Evolutionary conservation across 345 rosid species (phyloP), one percentile per base, ranked within the genome.

Genomic region (Citrus cavaleriei): DNA sequence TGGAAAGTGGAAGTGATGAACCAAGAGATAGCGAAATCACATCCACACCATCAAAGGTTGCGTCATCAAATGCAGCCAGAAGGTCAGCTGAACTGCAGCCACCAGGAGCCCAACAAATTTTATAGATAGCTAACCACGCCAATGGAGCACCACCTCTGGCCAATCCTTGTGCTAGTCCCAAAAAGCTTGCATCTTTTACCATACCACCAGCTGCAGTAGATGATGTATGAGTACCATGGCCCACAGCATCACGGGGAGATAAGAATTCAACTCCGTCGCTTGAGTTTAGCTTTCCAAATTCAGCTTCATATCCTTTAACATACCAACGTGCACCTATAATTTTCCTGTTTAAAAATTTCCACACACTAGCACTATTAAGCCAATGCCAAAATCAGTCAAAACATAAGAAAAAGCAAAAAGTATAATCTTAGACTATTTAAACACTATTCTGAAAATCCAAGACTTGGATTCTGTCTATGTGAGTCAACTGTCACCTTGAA

Each of bases 241-340:
- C 87, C 2, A 34, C 54, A 21, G 75, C 80, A 78, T 87, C 89
- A 3, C 88, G 81, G 18, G 86, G 79, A n/a, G 86, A 86, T 62
- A 80, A 76, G 78, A 82, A 87, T 76, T 89, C 92, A 21, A 74
- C 57, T 73, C 74, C 57, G 1, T 57, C n/a, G 0, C 69, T 58
- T 6, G 55, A 22, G 70, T 72, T 73, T 42, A 77, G 32, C 32
- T 70, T 79, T 68, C 89, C 87, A 22, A 85, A 85, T 78, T 85
- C 88, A 62, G 86, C 85, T 73, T 87, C 90, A 34, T 87, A 87
- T 75, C 90, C 90, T 75, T 83, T 83, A 76, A 80, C 58, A 46
- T 86, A 83, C 87, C 85, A 85, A 40, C 88, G 87, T 21, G 87
- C 89, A 6, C 91, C 89, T 1, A 86, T 85, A 42, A 88, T 80